Evolutionary conservation across 805 yeast species (phyloP), one percentile per base, ranked within the genome.

Genomic region (Kuraishia hungarica): DNA sequence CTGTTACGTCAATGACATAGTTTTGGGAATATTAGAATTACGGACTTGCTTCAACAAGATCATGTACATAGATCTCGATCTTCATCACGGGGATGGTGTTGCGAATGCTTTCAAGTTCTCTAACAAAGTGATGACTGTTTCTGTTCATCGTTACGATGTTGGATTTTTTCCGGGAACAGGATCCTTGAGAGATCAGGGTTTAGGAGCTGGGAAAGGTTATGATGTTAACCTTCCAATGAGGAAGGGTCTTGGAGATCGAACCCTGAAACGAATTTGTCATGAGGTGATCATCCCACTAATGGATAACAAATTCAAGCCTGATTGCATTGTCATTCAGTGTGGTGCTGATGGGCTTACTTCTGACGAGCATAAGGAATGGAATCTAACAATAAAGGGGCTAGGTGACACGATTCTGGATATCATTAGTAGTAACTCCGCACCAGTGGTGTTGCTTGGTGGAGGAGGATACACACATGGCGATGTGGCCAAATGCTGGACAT

Each of bases 71-170:
- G 96, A 87, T 65, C 67, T 87, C 6, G 96, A 87, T 66, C 65
- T 87, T 7, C 96, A 87, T 64, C 92, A 87, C 66, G 92, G 93
- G 0, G 92, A 87, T 65, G 96, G 91, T 0, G 93, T 87, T 5
- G 85, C 84, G 53, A 70, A 72, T 2, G 89, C 90, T 0, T 87
- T 85, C 67, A 68, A 73, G 57, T 74, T 69, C 57, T 78, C 86
- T 1, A 72, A 74, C 47, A 77, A 76, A 35, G 87, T 87, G 0
- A 66, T 78, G 53, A 83, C 88, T 0, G 70, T 84, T 21, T 85
- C 91, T 0, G 57, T 86, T 2, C 96, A 87, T 67, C 63, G 87
- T 29, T 73, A 67, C 58, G 93, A 84, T 55, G 54, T 75, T 1
- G 91, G 90, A 0, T 87, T 87, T 63, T 87, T 78, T 59, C 94